These are phyloP conservation scores for Xylaria venustula DNA, from an alignment of 495 filamentous ascomycete genomes.

Conservation along the genomic window DNA sequence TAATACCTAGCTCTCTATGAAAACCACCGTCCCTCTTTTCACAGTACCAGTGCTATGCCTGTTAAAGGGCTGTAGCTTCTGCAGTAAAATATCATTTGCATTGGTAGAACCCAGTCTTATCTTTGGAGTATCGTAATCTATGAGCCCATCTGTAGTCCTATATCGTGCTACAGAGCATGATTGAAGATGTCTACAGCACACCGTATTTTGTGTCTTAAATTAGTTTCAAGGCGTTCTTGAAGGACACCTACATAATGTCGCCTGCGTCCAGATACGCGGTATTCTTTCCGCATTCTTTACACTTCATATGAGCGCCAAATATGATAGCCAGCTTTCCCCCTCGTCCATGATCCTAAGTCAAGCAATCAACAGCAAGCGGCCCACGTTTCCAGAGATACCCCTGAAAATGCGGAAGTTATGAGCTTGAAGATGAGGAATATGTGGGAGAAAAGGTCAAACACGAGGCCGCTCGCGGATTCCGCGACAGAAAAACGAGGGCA, in stretches of 20 bases:
- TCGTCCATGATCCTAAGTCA: not conserved
- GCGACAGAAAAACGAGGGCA: not conserved
- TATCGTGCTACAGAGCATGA: too few relatives aligned
- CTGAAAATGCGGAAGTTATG: not conserved
- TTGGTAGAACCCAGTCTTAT: too few relatives aligned
- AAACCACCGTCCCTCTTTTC: too few relatives aligned
- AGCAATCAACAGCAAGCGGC: not conserved
- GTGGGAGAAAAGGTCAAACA: not conserved
- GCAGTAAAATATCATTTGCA: too few relatives aligned
- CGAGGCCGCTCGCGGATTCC: slow-evolving; percentile 4
- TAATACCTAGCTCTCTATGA: too few relatives aligned
- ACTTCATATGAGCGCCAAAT: not conserved
- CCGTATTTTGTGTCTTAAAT: not conserved
- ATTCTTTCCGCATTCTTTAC: not conserved
- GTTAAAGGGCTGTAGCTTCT: too few relatives aligned
- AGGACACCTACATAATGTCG: not conserved
- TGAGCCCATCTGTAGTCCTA: too few relatives aligned
- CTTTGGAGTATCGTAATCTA: too few relatives aligned
- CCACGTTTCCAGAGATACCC: not conserved
- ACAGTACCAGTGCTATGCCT: too few relatives aligned
- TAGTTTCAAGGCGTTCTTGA: not conserved
- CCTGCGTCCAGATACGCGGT: not conserved
- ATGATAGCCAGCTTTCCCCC: not conserved
- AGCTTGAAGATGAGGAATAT: not conserved
- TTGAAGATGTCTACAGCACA: too few relatives aligned